Evolutionary conservation across 2,329 filamentous ascomycete species (phyloP), one percentile per base, ranked within the genome.

Genomic region (Hirsutella thompsonii): DNA sequence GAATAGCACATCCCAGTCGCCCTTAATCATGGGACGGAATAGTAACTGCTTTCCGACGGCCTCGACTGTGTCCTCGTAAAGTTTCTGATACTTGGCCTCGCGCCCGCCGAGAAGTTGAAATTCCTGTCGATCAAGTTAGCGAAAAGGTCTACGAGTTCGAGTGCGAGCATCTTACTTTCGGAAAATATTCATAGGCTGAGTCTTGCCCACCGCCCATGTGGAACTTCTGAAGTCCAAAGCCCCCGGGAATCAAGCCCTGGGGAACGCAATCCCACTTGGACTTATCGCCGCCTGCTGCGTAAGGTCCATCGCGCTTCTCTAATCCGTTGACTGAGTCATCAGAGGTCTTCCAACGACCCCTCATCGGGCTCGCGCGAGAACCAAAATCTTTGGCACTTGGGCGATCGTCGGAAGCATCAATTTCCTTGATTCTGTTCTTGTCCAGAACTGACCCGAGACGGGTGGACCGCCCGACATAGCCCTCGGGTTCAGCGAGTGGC

Each of bases 91-190:
- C 55, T 87, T 83, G 23, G 70, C 63, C 46, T 81, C 76, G 2
- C 79, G 68, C 1, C 87, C 88, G 43, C 85, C 84, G 2, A 94
- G 72, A 5, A 94, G 71, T 11, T 92, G 63, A 53, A 81, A 83
- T 53, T 66, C 53, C 64, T 89, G 67, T 54, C 2, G 78, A 30
- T 10, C 9, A 16, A 28, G 23, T 13, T 14, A 28, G 13, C 39
- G 60, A 58, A 53, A 13, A 41, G 16, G 11, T 8, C 5, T 14
- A 6, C 14, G 13, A 30, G 2, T 2, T 10, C 10, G 23, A 6
- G 23, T 9, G 4, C 18, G 8, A 13, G 5, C 5, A 21, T 2
- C 51, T 42, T 55, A 68, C 66, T 57, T 82, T 83, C 42, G 77
- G 69, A 48, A 82, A 79, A 52, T 83, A 83, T 46, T 83, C 79